phyloP scores from a whole-genome alignment of 148 eudicot species.

The Chenopodium album region DNA sequence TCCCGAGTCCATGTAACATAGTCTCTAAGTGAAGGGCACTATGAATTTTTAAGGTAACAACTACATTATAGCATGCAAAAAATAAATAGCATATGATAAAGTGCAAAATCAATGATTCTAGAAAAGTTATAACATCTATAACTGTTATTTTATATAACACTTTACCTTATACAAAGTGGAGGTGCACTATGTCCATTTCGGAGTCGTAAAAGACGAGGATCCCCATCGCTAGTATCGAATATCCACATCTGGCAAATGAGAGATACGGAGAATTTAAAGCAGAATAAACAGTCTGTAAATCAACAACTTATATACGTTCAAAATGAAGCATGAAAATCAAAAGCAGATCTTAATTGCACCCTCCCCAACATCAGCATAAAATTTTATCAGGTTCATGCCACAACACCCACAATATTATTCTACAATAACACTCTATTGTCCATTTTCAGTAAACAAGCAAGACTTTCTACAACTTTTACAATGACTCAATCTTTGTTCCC shows the following conservation, averaged over 20 bases:
- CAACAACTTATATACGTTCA: neutral
- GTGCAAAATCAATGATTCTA: neutral
- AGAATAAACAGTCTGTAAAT: neutral
- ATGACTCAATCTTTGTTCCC: neutral
- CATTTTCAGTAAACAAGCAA: neutral
- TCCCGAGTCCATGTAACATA: too few species aligned
- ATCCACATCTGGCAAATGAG: slow-evolving; percentile 77
- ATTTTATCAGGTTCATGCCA: neutral
- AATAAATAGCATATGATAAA: neutral
- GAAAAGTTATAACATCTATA: neutral
- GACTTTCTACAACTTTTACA: neutral
- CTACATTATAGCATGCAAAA: neutral
- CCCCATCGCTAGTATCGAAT: slow-evolving; percentile 89
- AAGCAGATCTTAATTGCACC: neutral
- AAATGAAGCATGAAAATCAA: neutral
- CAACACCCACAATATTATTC: neutral
- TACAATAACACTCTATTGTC: neutral
- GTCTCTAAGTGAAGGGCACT: neutral
- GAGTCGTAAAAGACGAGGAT: slow-evolving; percentile 88
- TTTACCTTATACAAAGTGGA: slow-evolving; percentile 82
- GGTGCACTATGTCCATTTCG: slow-evolving; percentile 99
- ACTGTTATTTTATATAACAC: neutral
- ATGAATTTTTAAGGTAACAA: neutral
- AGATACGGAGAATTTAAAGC: neutral
- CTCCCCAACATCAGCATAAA: neutral